Base-by-base conservation (phyloP, 257 asterid genomes). In the Solanum paucissectum region DNA sequence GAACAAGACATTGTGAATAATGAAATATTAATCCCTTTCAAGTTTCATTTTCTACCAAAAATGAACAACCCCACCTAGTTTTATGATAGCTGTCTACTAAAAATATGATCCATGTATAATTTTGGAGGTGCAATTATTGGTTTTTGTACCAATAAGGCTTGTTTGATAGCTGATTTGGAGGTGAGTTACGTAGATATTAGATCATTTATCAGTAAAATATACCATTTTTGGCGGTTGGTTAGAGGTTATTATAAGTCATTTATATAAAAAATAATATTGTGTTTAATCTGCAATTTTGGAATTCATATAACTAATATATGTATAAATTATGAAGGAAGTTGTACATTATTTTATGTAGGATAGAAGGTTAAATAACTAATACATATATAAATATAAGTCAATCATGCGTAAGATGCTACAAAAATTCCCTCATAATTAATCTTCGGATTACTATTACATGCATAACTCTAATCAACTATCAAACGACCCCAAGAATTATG, bases 71-170 rank as follows among this genome's bases (percentile, higher is more conserved):
- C 93, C 94, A 92, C 95, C 90, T 84, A 68, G 74, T 87, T 89
- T 72, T 79, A 46, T 90, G 94, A 90, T 93, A 94, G 94, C 93
- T 92, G 86, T 91, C 83, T 86, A 87, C 86, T 92, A 87, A 86
- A 91, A 40, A 86, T 91, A 89, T 89, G 90, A 91, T 92, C 93
- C 95, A 20, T 87, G 55, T 82, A 89, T 88, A 86, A 81, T 87
- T 75, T 87, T 83, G 84, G 77, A 85, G 87, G 90, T 89, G 81
- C 92, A 93, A 94, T 94, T 88, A 94, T 93, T 95, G 93, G 88
- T 88, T 84, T 87, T 89, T 87, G 87, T 86, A 87, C 37, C 46
- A 86, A 55, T 20, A 37, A 55, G 33, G 5, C 62, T 25, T 0
- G 1, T 5, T 2, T n/a, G 33, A 5, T 64, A 25, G 34, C 9